Evolutionary conservation across 2,329 filamentous ascomycete species (phyloP).

Genomic region (Exophiala lecanii-corni): DNA sequence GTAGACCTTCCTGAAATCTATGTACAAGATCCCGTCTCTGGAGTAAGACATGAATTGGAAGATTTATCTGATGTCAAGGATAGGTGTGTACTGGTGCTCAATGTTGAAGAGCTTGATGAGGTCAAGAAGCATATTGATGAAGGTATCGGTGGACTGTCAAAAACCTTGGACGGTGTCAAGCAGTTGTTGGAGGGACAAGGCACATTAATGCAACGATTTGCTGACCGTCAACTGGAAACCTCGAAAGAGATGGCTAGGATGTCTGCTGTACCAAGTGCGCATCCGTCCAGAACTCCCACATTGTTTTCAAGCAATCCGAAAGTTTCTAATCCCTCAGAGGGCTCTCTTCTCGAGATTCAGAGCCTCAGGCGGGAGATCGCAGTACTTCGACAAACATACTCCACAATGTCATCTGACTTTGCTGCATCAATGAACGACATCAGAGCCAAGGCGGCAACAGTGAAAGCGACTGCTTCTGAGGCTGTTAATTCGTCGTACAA

Average conservation of each 20-base stretch:
- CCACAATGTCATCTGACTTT: constrained; percentile 82
- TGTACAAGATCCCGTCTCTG: constrained; percentile 91
- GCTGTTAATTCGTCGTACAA: constrained; percentile 66
- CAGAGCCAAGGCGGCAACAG: constrained; percentile 71
- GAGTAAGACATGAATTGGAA: constrained; percentile 93
- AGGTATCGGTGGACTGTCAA: constrained; percentile 72
- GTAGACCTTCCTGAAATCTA: constrained; percentile 94
- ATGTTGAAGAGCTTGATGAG: constrained; percentile 88
- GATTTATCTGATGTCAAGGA: constrained; percentile 92
- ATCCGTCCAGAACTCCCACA: constrained; percentile 30
- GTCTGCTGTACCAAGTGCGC: constrained; percentile 44
- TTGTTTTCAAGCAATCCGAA: constrained; percentile 31
- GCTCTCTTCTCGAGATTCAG: constrained; percentile 73
- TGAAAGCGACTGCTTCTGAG: constrained; percentile 71
- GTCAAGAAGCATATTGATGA: constrained; percentile 96
- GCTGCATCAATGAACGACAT: constrained; percentile 81
- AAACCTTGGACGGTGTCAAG: constrained; percentile 80
- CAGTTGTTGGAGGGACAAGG: constrained; percentile 80
- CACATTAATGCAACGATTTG: constrained; percentile 75
- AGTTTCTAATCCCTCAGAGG: constrained; percentile 30
- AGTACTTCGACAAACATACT: constrained; percentile 87
- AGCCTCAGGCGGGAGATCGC: constrained; percentile 82
- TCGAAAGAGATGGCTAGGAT: constrained; percentile 77
- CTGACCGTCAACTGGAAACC: constrained; percentile 83
- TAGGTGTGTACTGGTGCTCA: constrained; percentile 87